These are phyloP conservation scores for Pichia sp. DNA, from an alignment of 1,139 yeast genomes.

Conservation along the genomic window DNA sequence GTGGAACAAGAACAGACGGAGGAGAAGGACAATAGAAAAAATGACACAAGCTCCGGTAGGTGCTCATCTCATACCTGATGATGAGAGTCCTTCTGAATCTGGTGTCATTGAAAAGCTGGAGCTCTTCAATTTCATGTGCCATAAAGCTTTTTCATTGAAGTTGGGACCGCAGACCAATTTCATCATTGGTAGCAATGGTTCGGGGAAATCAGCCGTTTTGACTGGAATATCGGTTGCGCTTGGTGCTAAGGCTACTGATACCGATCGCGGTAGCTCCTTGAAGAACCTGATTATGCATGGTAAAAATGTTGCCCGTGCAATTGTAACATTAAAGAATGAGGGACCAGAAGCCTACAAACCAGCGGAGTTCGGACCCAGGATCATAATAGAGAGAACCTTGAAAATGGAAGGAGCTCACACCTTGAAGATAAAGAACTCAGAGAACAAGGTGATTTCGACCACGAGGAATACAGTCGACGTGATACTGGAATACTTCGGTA, in stretches of 20 bases:
- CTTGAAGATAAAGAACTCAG: conserved; percentile 51
- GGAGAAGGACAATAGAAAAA: conserved; percentile 21
- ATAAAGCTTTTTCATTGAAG: conserved; percentile 66
- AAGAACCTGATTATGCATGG: conserved; percentile 78
- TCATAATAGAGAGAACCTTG: conserved; percentile 68
- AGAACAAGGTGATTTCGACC: conserved; percentile 50
- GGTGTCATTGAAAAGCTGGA: conserved; percentile 56
- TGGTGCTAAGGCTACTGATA: conserved; percentile 92
- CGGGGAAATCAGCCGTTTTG: conserved; percentile 89
- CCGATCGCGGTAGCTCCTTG: conserved; percentile 74
- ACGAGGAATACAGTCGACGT: conserved; percentile 64
- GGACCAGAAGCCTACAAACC: conserved; percentile 64
- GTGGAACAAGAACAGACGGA: conserved; percentile 12
- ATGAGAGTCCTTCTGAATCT: conserved; percentile 39
- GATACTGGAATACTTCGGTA: conserved; percentile 65
- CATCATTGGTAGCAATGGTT: conserved; percentile 90
- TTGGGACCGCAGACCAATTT: conserved; percentile 86
- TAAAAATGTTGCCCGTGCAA: conserved; percentile 55
- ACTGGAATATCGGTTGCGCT: conserved; percentile 88
- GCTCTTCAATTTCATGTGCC: conserved; percentile 77
- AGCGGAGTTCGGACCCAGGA: conserved; percentile 60
- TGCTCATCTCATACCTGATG: conserved; percentile 9
- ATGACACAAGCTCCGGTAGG: conserved; percentile 25
- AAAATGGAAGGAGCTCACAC: conserved; percentile 45
- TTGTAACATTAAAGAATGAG: conserved; percentile 55